Percentiles rank a stretch among this genome's conserved stretches.
These are phyloP conservation scores for Amanita muscaria DNA, from an alignment of 768 basidiomycete genomes.

Conservation along the genomic window DNA sequence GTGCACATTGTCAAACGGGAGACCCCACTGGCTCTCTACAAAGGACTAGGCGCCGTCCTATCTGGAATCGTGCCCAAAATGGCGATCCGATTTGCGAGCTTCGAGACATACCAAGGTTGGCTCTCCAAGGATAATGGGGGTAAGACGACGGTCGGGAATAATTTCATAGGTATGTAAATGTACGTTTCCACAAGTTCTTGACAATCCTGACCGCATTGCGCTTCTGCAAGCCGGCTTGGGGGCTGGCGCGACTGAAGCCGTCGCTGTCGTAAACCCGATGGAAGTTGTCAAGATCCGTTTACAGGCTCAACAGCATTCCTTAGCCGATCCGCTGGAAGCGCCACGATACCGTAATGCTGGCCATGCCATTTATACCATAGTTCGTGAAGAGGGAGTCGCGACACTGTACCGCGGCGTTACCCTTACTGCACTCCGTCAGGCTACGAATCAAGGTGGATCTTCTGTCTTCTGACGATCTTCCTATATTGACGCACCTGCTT, in stretches of 20 bases:
- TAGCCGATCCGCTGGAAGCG: conserved; percentile 89
- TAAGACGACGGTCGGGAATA: conserved; percentile 65
- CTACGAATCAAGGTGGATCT: conserved; percentile 84
- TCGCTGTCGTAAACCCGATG: conserved; percentile 95
- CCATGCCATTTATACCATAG: conserved; percentile 91
- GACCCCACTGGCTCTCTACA: conserved; percentile 93
- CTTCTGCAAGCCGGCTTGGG: conserved; percentile 96
- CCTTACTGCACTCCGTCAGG: conserved; percentile 89
- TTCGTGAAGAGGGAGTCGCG: conserved; percentile 81
- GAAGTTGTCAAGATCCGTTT: conserved; percentile 98
- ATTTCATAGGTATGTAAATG: conserved; percentile 72
- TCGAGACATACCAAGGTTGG: conserved; percentile 88
- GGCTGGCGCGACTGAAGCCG: conserved; percentile 92
- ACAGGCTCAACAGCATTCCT: conserved; percentile 95
- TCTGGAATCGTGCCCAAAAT: conserved; percentile 99
- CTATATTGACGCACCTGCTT: conserved; percentile 1
- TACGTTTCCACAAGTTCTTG: conserved; percentile 1
- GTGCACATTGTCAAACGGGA: conserved; percentile 81
- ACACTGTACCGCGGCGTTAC: conserved; percentile 90
- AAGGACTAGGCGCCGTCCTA: conserved; percentile 93
- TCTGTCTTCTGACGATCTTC: neutral
- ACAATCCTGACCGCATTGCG: too few species aligned
- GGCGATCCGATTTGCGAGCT: conserved; percentile 97
- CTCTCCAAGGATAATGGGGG: conserved; percentile 72
- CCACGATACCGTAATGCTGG: conserved; percentile 95